Conservation (phyloP, 352 stramenopile species). For the Poterioochromonas sp. region DNA sequence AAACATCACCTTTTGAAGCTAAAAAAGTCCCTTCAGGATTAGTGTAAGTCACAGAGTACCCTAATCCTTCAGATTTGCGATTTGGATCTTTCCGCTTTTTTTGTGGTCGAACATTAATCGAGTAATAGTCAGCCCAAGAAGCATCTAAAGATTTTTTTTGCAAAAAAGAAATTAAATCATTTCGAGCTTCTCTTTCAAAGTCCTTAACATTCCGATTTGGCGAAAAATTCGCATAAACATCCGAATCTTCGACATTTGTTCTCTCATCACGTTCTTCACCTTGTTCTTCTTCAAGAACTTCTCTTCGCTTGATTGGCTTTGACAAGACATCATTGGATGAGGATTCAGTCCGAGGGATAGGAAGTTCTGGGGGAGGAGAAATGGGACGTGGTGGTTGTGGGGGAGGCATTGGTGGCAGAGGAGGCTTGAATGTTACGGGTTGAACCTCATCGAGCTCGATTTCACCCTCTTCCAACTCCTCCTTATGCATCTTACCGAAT, state of each 20-base stretch:
- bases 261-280: neutral
- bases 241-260: neutral
- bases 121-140: neutral
- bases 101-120: neutral
- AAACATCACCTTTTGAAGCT: neutral
- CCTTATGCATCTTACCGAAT: too few relatives aligned
- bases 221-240: neutral
- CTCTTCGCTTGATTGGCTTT: too few relatives aligned
- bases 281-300: too few relatives aligned
- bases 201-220: neutral
- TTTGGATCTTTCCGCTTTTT: neutral
- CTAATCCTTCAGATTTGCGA: too few relatives aligned
- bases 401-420: too few relatives aligned
- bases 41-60: neutral
- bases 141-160: neutral
- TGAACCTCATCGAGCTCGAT: too few relatives aligned
- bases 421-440: too few relatives aligned
- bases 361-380: too few relatives aligned
- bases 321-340: too few relatives aligned
- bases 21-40: neutral
- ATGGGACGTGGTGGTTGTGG: too few relatives aligned
- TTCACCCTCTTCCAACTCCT: too few relatives aligned
- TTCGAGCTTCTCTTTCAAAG: neutral
- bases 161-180: conserved; percentile 21
- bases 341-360: too few relatives aligned